phyloP scores from a whole-genome alignment of 1,284 basidiomycete species.

The Testicularia cyperi region DNA sequence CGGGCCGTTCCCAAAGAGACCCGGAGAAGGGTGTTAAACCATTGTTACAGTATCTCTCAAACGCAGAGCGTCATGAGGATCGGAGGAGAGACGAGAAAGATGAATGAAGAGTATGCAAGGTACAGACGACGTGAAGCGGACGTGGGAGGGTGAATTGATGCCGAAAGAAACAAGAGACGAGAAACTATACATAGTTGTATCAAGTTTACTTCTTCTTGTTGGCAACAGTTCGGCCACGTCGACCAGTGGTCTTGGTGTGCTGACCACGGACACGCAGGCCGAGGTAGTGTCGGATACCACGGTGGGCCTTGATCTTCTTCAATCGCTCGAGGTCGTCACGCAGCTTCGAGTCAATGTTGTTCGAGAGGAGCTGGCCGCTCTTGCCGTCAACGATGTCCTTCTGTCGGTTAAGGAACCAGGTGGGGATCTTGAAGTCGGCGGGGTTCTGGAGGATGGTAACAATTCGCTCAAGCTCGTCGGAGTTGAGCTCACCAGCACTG shows the following conservation, averaged over 20 bases:
- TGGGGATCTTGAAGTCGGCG: conserved; percentile 98
- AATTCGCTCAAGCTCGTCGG: conserved; percentile 95
- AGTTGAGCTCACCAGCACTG: conserved; percentile 91
- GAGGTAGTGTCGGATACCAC: conserved; percentile 98
- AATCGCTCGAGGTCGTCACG: conserved; percentile 97
- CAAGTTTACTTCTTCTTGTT: conserved; percentile 59
- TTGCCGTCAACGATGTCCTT: conserved; percentile 97
- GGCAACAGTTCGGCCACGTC: conserved; percentile 60
- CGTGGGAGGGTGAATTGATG: no score
- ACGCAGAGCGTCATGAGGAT: no score
- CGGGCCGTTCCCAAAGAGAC: no score
- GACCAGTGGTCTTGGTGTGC: conserved; percentile 98
- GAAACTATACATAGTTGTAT: no score
- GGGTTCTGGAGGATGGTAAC: conserved; percentile 99
- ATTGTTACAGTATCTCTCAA: no score
- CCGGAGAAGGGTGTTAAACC: no score
- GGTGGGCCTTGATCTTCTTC: conserved; percentile 99
- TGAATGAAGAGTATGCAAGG: no score
- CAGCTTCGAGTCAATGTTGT: conserved; percentile 95
- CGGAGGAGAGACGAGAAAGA: no score
- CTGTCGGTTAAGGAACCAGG: conserved; percentile 99
- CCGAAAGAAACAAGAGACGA: no score
- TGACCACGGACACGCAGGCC: conserved; percentile 86
- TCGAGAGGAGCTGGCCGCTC: conserved; percentile 92
- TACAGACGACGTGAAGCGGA: no score